Conservation (phyloP, 2,329 filamentous ascomycete species). For the Phyllosticta citribraziliensis region DNA sequence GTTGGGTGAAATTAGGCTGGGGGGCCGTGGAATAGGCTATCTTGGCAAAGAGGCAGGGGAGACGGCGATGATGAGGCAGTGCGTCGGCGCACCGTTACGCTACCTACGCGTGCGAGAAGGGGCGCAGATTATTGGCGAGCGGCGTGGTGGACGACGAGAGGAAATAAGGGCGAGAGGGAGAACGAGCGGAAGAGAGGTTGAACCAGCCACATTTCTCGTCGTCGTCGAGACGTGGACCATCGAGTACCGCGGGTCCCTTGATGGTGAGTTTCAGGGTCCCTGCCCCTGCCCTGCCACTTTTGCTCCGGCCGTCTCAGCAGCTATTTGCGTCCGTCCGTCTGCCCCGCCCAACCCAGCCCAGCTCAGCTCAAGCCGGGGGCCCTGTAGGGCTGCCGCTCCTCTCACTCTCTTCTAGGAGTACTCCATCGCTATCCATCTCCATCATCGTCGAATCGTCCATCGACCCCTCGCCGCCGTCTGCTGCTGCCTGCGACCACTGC, state of each 20-base stretch:
- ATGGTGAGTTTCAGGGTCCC: background rate
- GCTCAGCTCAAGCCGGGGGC: background rate
- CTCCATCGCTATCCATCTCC: background rate
- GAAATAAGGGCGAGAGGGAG: background rate
- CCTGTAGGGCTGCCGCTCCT: background rate
- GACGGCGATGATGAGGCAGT: conserved; percentile 8
- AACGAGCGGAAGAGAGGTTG: background rate
- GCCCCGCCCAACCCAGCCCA: too few species aligned
- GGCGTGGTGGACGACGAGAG: background rate
- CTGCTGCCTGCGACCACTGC: background rate
- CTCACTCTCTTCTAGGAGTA: background rate
- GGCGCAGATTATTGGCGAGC: background rate
- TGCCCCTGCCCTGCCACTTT: background rate
- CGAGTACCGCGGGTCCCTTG: too few species aligned
- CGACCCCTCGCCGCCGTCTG: background rate
- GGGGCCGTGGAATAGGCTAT: background rate
- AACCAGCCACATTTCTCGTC: background rate
- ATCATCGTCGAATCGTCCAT: background rate
- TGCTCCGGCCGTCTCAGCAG: background rate
- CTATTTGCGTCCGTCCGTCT: background rate
- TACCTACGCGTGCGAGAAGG: background rate
- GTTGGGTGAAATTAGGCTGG: conserved; percentile 3
- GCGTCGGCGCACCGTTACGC: background rate
- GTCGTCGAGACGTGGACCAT: background rate
- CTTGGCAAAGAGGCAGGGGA: conserved; percentile 7